These are phyloP conservation scores for Cutaneotrichosporon sp. DNA, from an alignment of 1,284 basidiomycete species.

Conservation along the genomic window DNA sequence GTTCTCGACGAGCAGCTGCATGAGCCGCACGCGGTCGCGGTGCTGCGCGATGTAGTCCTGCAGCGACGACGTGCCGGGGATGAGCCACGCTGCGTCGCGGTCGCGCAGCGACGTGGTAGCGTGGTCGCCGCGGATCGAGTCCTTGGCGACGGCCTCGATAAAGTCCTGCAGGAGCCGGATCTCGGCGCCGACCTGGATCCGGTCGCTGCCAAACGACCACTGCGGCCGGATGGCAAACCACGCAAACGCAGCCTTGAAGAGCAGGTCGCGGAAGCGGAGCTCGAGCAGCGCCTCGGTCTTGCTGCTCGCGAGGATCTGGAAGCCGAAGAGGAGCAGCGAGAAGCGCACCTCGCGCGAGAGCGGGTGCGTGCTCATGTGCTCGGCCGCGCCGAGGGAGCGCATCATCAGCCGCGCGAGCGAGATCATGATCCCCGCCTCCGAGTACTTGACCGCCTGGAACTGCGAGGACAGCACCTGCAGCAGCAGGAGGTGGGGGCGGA, in stretches of 20 bases:
- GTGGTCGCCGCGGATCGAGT: conserved; percentile 66
- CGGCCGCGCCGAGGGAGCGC: conserved; percentile 68
- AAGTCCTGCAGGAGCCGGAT: conserved; percentile 85
- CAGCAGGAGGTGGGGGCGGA: conserved; percentile 80
- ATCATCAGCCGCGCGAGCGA: conserved; percentile 82
- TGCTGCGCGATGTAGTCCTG: conserved; percentile 64
- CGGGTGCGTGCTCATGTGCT: conserved; percentile 81
- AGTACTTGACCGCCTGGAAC: conserved; percentile 89
- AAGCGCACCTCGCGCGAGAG: conserved; percentile 87
- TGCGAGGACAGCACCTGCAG: conserved; percentile 90
- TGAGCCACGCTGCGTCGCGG: conserved; percentile 56
- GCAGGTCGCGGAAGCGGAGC: conserved; percentile 68
- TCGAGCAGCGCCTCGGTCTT: conserved; percentile 84
- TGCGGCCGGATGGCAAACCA: conserved; percentile 92
- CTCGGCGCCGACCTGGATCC: conserved; percentile 85
- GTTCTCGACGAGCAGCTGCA: conserved; percentile 83
- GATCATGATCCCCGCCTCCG: conserved; percentile 79
- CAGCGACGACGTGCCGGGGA: conserved; percentile 40
- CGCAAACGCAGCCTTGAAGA: conserved; percentile 78
- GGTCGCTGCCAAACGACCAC: conserved; percentile 95
- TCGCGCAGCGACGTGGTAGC: conserved; percentile 70
- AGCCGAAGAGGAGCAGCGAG: conserved; percentile 86
- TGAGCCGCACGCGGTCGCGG: conserved; percentile 67
- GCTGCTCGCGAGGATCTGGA: conserved; percentile 87
- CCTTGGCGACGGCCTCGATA: conserved; percentile 70